Base-by-base conservation (phyloP, 371 early-diverging fungal species). In the Choanephora cucurbitarum region DNA sequence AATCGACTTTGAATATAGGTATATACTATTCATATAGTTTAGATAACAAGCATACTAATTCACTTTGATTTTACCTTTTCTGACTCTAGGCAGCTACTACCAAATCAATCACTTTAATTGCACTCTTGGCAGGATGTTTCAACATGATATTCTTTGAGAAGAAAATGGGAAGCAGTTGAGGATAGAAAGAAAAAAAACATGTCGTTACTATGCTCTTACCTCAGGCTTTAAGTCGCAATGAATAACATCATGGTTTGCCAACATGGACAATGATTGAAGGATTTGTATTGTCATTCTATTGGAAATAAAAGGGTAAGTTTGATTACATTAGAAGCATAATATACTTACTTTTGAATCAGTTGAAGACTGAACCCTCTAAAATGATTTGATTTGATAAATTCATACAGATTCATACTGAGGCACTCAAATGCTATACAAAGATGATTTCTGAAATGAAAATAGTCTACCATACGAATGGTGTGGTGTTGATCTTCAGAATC, bases 211-310 rank as follows among this genome's bases (percentile, higher is more conserved):
- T n/a, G n/a, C n/a, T 28, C 14, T 31, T 76, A 89, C 91, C 86
- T 98, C 99, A 7, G 99, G 99, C 59, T 99, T 99, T 53, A 99
- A 75, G 73, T 99, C 99, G 62, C 98, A 96, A 65, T 99, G 99
- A n/a, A 97, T 89, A 46, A 99, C 93, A 37, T 86, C 79, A 49
- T 91, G 80, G 22, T 75, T 63, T 32, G 75, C 66, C 58, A 99
- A 70, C n/a, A 96, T 58, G 37, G 79, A 69, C 40, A 99, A 67
- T 15, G 93, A 90, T 49, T 90, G 82, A 41, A 99, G 76, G 37
- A 99, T 73, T 66, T 99, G 99, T 2, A 73, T 69, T 3, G 93
- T 79, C 33, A 99, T 90, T 31, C 89, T 82, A 51, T 13, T 5
- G 9, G 43, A 32, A 15, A 14, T 32, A 28, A 24, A 22, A 19